Evolutionary conservation across 805 yeast species (phyloP).

Genomic region (Dipodascopsis tothii): DNA sequence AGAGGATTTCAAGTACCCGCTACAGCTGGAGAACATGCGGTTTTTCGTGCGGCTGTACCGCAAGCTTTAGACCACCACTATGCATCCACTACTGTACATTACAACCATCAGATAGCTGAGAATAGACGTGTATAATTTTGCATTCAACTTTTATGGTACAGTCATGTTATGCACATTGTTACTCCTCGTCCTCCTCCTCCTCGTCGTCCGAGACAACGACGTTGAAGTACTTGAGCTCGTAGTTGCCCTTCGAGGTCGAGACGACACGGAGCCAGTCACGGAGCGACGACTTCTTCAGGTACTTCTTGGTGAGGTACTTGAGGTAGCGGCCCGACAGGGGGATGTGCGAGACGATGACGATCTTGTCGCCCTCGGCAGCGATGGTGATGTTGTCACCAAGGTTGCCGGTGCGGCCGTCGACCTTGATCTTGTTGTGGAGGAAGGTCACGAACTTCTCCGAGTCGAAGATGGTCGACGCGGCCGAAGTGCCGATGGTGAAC

Average conservation of each 20-base stretch:
- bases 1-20: slow-evolving; percentile 46
- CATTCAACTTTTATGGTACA: neutral
- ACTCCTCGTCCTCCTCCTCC: slow-evolving; percentile 70
- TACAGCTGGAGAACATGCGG: slow-evolving; percentile 81
- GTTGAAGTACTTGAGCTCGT: slow-evolving; percentile 98
- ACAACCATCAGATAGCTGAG: neutral
- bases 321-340: slow-evolving; percentile 99
- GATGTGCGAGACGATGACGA: slow-evolving; percentile 78
- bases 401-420: slow-evolving; percentile 93
- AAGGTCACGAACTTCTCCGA: slow-evolving; percentile 95
- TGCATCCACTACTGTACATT: too few relatives aligned
- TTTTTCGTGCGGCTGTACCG: slow-evolving; percentile 70
- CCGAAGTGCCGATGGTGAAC: slow-evolving; percentile 91
- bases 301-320: slow-evolving; percentile 98
- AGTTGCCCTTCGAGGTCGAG: slow-evolving; percentile 87
- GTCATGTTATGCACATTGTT: neutral
- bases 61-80: slow-evolving; percentile 37
- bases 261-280: slow-evolving; percentile 99
- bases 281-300: slow-evolving; percentile 99
- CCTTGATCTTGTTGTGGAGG: slow-evolving; percentile 98
- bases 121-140: slow-evolving; percentile 4
- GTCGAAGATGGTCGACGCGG: slow-evolving; percentile 96
- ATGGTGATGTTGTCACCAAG: slow-evolving; percentile 91
- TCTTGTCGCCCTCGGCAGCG: slow-evolving; percentile 76
- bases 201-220: slow-evolving; percentile 93